These are phyloP conservation scores for Harringtonia lauricola DNA, from an alignment of 2,329 filamentous ascomycete species.

Conservation along the genomic window DNA sequence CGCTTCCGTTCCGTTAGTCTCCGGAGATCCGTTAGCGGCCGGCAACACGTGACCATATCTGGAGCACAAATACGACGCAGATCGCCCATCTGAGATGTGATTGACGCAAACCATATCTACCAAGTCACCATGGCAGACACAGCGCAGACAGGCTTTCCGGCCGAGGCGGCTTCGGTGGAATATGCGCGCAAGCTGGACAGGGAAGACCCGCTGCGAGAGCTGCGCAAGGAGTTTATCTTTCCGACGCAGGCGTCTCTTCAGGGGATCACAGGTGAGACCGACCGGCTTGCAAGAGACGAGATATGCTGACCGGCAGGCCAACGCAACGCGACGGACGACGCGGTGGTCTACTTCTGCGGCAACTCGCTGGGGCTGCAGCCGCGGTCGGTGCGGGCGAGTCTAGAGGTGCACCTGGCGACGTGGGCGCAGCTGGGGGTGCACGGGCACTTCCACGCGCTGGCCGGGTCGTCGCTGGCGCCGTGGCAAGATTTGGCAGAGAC, in stretches of 20 bases:
- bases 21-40: too few species aligned
- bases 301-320: too few species aligned
- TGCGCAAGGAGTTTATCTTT: conserved; percentile 64
- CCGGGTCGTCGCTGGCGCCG: conserved; percentile 53
- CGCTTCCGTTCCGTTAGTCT: not conserved
- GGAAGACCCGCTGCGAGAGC: conserved; percentile 45
- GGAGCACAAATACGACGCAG: too few species aligned
- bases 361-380: conserved; percentile 86
- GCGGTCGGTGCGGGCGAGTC: conserved; percentile 49
- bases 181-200: conserved; percentile 45
- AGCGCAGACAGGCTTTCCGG: too few species aligned
- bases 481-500: conserved; percentile 75
- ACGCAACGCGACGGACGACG: too few species aligned
- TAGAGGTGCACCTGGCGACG: conserved; percentile 65
- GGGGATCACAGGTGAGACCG: too few species aligned
- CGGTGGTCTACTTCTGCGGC: conserved; percentile 72
- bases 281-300: too few species aligned
- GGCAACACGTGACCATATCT: too few species aligned
- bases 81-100: too few species aligned
- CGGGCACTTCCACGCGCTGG: conserved; percentile 65
- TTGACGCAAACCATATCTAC: too few species aligned
- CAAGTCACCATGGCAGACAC: too few species aligned
- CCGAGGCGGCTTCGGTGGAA: conserved; percentile 31
- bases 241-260: conserved; percentile 63
- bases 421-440: conserved; percentile 80